Evolutionary conservation across 331 rosid genomes (phyloP).

Genomic region (Telfairia occidentalis): DNA sequence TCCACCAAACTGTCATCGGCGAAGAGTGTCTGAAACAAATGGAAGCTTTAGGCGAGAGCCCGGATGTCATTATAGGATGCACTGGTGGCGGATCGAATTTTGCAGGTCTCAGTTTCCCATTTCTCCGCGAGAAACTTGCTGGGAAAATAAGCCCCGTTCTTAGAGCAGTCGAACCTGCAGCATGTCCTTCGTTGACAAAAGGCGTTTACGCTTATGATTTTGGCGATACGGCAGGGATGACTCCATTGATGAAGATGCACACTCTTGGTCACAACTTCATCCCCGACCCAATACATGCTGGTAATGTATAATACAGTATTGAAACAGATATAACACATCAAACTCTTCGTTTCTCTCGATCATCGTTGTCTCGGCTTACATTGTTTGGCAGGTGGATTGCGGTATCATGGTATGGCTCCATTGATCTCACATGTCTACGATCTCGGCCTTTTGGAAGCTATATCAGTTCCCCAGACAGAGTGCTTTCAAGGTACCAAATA

Average conservation of each 20-base stretch:
- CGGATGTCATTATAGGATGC: slow-evolving; percentile 81
- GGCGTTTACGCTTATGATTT: slow-evolving; percentile 72
- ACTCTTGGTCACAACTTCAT: slow-evolving; percentile 85
- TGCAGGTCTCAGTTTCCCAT: slow-evolving; percentile 89
- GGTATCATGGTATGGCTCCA: slow-evolving; percentile 98
- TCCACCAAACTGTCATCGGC: slow-evolving; percentile 84
- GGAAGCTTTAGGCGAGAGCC: slow-evolving; percentile 86
- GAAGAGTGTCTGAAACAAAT: slow-evolving; percentile 87
- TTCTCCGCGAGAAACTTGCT: slow-evolving; percentile 68
- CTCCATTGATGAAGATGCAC: slow-evolving; percentile 98
- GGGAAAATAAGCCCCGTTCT: slow-evolving; percentile 66
- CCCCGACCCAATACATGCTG: slow-evolving; percentile 96
- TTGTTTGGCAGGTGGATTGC: slow-evolving; percentile 57
- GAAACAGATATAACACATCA: neutral
- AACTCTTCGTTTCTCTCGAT: neutral
- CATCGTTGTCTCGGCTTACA: neutral
- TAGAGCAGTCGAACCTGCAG: slow-evolving; percentile 86
- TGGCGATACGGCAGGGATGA: slow-evolving; percentile 92
- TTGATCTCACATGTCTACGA: slow-evolving; percentile 79
- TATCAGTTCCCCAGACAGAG: slow-evolving; percentile 79
- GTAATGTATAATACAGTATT: slow-evolving; percentile 6
- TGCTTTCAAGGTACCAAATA: slow-evolving; percentile 59
- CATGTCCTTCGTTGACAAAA: slow-evolving; percentile 86
- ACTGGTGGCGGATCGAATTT: slow-evolving; percentile 96
- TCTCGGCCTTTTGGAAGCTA: slow-evolving; percentile 79